A percentile compares a stretch with the other conserved stretches of the same genome.
phyloP scores from a whole-genome alignment of 495 filamentous ascomycete species.

The Umbilicaria muhlenbergii region DNA sequence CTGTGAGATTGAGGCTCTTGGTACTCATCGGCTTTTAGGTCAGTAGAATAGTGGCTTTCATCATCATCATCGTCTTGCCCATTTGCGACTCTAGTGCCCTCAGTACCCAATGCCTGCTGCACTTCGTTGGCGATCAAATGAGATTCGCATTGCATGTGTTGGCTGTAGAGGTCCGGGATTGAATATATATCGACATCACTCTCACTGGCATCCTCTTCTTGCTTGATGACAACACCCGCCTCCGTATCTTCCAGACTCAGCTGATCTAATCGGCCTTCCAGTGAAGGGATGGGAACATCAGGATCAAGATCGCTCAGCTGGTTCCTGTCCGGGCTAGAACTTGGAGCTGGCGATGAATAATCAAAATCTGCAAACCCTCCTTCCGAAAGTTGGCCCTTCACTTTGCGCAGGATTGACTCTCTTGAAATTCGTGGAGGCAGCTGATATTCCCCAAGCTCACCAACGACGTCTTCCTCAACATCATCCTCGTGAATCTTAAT shows the following conservation, averaged over 20 bases:
- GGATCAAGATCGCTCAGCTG: constrained; percentile 47
- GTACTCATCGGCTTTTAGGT: constrained; percentile 13
- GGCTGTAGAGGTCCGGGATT: constrained; percentile 43
- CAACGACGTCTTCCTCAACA: constrained; percentile 32
- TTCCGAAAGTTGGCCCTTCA: constrained; percentile 41
- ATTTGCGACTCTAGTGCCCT: constrained; percentile 22
- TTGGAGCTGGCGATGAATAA: constrained; percentile 39
- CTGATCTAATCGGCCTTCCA: constrained; percentile 26
- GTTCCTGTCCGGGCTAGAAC: constrained; percentile 33
- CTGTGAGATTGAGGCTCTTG: constrained; percentile 8
- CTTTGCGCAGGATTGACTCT: constrained; percentile 79
- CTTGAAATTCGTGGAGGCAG: constrained; percentile 70
- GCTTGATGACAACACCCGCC: constrained; percentile 52
- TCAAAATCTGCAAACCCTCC: constrained; percentile 34
- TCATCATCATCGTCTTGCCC: constrained; percentile 29
- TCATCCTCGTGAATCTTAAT: constrained; percentile 24
- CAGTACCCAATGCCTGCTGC: constrained; percentile 28
- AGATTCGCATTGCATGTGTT: constrained; percentile 20
- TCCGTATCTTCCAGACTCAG: constrained; percentile 37
- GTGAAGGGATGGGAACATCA: constrained; percentile 69
- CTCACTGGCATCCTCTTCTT: constrained; percentile 41
- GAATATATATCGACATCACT: constrained; percentile 53
- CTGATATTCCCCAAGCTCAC: constrained; percentile 42
- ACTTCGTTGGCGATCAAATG: constrained; percentile 33
- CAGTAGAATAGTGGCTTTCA: constrained; percentile 35